Evolutionary conservation across 2,329 filamentous ascomycete genomes (phyloP).

Genomic region (Madurella mycetomatis): DNA sequence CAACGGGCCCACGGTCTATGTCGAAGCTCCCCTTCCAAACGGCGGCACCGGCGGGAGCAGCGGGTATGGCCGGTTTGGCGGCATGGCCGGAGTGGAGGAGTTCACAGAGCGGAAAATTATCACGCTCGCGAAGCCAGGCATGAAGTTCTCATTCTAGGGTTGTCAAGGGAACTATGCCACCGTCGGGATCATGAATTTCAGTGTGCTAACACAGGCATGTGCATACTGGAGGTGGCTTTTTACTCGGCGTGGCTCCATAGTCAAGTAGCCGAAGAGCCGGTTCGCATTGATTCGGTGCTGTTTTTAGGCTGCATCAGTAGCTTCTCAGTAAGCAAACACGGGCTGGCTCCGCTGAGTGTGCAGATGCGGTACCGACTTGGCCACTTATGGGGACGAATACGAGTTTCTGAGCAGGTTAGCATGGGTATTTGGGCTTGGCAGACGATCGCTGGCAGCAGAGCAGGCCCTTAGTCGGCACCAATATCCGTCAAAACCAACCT

Average conservation of each 20-base stretch:
- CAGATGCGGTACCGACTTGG: too few species aligned
- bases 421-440: background rate
- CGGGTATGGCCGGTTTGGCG: conserved; percentile 41
- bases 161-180: background rate
- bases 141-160: conserved; percentile 25
- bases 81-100: conserved; percentile 32
- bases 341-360: background rate
- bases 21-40: conserved; percentile 40
- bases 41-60: conserved; percentile 40
- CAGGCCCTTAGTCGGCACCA: background rate
- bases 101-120: conserved; percentile 37
- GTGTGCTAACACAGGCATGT: too few species aligned
- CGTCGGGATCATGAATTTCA: too few species aligned
- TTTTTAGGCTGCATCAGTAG: conserved; percentile 1
- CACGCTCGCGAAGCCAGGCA: conserved; percentile 27
- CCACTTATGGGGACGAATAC: background rate
- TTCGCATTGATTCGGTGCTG: background rate
- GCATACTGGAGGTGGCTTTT: too few species aligned
- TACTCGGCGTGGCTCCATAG: too few species aligned
- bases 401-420: background rate
- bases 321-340: conserved; percentile 4
- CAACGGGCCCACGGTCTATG: conserved; percentile 41
- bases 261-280: too few species aligned
- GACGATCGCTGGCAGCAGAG: background rate
- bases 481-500: too few species aligned